A percentile compares a stretch with the other conserved stretches of the same genome.
Conservation (phyloP, 371 early-diverging fungal genomes). For the Rhizopus delemar region DNA sequence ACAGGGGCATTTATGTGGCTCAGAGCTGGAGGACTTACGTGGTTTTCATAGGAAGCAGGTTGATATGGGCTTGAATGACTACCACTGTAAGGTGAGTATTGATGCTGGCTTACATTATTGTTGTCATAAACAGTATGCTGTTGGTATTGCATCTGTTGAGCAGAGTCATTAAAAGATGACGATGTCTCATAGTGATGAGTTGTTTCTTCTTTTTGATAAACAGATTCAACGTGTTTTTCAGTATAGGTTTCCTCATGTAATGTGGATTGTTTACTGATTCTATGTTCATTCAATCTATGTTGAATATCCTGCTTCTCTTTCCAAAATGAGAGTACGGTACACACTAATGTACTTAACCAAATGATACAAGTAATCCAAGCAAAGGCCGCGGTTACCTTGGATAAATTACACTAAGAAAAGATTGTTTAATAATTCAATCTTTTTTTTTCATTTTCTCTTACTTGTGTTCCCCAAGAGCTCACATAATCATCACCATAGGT, state of each 20-base stretch:
- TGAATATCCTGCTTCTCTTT: constrained; percentile 47
- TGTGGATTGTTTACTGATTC: constrained; percentile 37
- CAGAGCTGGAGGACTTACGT: too few relatives aligned
- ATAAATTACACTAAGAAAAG: constrained; percentile 37
- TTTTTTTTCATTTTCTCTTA: constrained; percentile 4
- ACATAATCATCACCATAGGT: constrained; percentile 24
- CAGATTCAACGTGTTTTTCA: constrained; percentile 4
- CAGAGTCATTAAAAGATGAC: constrained; percentile 2
- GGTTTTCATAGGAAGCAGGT: too few relatives aligned
- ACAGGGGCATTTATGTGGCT: too few relatives aligned
- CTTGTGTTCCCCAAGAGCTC: constrained; percentile 34
- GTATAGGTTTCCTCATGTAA: constrained; percentile 15
- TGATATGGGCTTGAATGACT: neutral
- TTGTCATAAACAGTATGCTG: neutral
- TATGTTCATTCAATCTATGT: constrained; percentile 43
- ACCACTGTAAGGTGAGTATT: constrained; percentile 10
- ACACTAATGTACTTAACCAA: constrained; percentile 39
- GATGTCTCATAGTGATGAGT: constrained; percentile 12
- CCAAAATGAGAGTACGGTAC: constrained; percentile 36
- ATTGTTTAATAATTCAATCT: neutral
- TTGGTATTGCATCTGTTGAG: constrained; percentile 1
- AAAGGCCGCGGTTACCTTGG: constrained; percentile 44
- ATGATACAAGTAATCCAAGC: constrained; percentile 49
- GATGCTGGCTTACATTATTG: constrained; percentile 1
- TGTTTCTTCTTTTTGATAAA: constrained; percentile 15